A percentile compares a stretch with the other conserved stretches of the same genome.
phyloP scores from a whole-genome alignment of 257 asterid species.

The Solanum paucissectum region DNA sequence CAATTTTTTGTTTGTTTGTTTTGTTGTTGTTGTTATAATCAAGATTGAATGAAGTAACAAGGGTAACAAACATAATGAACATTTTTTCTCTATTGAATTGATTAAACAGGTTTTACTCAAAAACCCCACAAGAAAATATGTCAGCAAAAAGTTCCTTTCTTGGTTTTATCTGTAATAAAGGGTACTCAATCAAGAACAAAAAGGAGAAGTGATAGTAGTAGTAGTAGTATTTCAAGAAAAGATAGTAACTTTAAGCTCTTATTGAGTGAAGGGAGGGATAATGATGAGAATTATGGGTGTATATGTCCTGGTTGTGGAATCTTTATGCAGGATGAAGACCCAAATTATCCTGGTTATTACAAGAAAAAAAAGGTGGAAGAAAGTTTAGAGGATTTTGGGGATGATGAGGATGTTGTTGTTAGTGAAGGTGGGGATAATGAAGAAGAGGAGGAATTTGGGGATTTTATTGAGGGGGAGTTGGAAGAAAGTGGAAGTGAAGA shows the following conservation, averaged over 20 bases:
- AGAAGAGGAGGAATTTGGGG: constrained; percentile 23
- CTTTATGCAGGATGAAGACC: constrained; percentile 83
- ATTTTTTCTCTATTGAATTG: background rate
- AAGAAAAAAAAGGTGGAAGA: constrained; percentile 32
- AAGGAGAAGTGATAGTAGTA: constrained; percentile 25
- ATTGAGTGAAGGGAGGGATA: constrained; percentile 82
- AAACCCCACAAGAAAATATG: constrained; percentile 11
- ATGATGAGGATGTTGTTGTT: constrained; percentile 29
- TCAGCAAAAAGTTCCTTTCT: constrained; percentile 8
- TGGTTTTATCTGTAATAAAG: constrained; percentile 23
- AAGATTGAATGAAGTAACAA: background rate
- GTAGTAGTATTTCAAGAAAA: constrained; percentile 26
- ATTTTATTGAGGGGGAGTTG: constrained; percentile 6
- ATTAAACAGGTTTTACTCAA: constrained; percentile 23
- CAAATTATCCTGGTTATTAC: constrained; percentile 70
- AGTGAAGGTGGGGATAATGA: constrained; percentile 30
- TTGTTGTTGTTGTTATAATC: background rate
- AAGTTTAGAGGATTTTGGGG: constrained; percentile 7
- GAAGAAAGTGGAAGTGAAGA: constrained; percentile 7
- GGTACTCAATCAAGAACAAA: constrained; percentile 31
- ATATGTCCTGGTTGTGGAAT: constrained; percentile 95
- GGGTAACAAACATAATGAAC: background rate
- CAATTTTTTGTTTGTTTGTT: background rate
- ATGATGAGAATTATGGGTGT: constrained; percentile 58
- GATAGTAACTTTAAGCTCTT: constrained; percentile 28